Percentiles rank a stretch among this genome's conserved stretches.
Evolutionary conservation across 345 rosid genomes (phyloP).

Genomic region (Dimocarpus longan): DNA sequence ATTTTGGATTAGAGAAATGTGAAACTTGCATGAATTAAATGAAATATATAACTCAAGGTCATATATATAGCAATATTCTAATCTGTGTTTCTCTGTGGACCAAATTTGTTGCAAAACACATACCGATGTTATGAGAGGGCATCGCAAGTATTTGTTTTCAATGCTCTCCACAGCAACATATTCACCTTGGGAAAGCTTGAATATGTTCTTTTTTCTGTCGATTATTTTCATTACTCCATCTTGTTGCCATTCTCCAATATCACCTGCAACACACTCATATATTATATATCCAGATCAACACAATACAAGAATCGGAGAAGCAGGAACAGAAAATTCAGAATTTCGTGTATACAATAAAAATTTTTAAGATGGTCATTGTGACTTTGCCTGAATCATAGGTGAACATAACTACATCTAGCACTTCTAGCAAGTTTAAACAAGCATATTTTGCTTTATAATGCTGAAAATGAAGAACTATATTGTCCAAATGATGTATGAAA

Average conservation of each 20-base stretch:
- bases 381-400: not conserved
- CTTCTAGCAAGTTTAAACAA: not conserved
- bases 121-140: constrained; percentile 79
- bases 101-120: constrained; percentile 6
- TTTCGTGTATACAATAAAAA: not conserved
- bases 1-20: not conserved
- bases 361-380: too few relatives aligned
- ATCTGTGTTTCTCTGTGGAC: not conserved
- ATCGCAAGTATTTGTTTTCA: constrained; percentile 70
- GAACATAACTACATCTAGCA: not conserved
- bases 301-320: not conserved
- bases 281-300: constrained; percentile 1
- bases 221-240: constrained; percentile 90
- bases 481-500: not conserved
- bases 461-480: not conserved
- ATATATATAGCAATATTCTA: not conserved
- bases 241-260: constrained; percentile 88
- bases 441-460: too few relatives aligned
- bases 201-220: constrained; percentile 93
- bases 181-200: constrained; percentile 95
- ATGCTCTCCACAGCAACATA: constrained; percentile 89
- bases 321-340: not conserved
- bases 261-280: constrained; percentile 49
- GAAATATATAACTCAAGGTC: not conserved
- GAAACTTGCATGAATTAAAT: constrained; percentile 12